Percentiles rank a stretch among this genome's conserved stretches.
These are phyloP conservation scores for Parietichytrium sp. DNA, from an alignment of 108 stramenopile genomes.

Conservation along the genomic window DNA sequence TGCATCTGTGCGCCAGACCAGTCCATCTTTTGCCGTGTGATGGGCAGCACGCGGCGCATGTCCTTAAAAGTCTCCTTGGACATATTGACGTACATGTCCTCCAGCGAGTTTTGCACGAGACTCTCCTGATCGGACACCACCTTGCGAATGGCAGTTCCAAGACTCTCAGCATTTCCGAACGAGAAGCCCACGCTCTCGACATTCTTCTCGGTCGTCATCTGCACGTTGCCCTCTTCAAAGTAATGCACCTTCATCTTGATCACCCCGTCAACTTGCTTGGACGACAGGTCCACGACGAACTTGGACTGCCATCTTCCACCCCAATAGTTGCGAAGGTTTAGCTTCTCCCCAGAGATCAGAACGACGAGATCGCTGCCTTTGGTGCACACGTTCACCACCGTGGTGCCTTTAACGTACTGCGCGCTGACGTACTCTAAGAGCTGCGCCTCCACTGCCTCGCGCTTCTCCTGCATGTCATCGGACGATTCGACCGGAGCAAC, in stretches of 20 bases:
- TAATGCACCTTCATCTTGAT: conserved; percentile 30
- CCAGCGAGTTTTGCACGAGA: conserved; percentile 14
- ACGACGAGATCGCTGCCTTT: background rate
- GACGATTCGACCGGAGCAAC: background rate
- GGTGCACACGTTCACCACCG: background rate
- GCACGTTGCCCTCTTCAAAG: conserved; percentile 43
- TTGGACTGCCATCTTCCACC: conserved; percentile 19
- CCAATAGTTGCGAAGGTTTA: conserved; percentile 40
- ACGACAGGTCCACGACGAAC: background rate
- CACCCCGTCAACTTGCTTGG: background rate
- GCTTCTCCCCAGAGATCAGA: conserved; percentile 39
- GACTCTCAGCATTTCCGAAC: background rate
- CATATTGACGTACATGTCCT: conserved; percentile 44
- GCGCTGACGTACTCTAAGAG: background rate
- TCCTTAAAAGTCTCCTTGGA: conserved; percentile 37
- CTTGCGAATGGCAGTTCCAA: background rate
- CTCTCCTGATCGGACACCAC: background rate
- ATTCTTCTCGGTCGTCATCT: conserved; percentile 20
- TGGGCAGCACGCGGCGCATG: conserved; percentile 39
- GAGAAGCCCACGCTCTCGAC: background rate
- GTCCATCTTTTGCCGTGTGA: conserved; percentile 43
- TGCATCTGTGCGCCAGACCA: conserved; percentile 40
- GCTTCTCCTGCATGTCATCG: background rate
- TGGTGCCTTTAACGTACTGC: conserved; percentile 24
- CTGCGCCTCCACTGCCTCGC: background rate